Conservation (phyloP, 768 basidiomycete genomes). For the Neoboletus subvelutipes region DNA sequence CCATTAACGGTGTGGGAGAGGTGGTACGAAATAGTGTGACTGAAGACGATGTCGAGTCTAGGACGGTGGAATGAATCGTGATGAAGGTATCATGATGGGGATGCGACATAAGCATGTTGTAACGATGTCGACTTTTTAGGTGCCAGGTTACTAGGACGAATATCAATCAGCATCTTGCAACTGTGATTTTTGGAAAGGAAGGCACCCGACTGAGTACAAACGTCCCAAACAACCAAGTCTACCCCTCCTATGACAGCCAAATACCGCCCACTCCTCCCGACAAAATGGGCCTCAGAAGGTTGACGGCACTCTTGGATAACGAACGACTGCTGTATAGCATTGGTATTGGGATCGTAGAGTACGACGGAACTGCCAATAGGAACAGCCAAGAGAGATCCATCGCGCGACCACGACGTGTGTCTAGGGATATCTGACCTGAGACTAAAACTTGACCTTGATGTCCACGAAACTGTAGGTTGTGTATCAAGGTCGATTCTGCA, state of each 20-base stretch:
- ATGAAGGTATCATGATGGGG: slow-evolving; percentile 57
- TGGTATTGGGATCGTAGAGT: slow-evolving; percentile 71
- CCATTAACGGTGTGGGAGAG: slow-evolving; percentile 45
- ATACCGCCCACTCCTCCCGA: slow-evolving; percentile 72
- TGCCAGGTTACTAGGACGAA: slow-evolving; percentile 60
- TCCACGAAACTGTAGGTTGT: slow-evolving; percentile 56
- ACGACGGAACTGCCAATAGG: slow-evolving; percentile 64
- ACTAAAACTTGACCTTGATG: slow-evolving; percentile 66
- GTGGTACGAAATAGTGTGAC: slow-evolving; percentile 49
- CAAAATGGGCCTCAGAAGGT: slow-evolving; percentile 54
- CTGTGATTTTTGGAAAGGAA: not conserved
- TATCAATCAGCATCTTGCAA: not conserved
- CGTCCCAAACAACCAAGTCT: slow-evolving; percentile 70
- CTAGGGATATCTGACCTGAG: slow-evolving; percentile 70
- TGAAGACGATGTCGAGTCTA: slow-evolving; percentile 36
- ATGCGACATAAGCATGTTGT: slow-evolving; percentile 54
- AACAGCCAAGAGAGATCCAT: slow-evolving; percentile 82
- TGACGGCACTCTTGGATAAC: slow-evolving; percentile 52
- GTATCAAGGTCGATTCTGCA: not conserved
- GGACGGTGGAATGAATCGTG: slow-evolving; percentile 44
- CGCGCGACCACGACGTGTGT: slow-evolving; percentile 75
- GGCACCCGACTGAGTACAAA: slow-evolving; percentile 60
- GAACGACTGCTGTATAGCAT: slow-evolving; percentile 57
- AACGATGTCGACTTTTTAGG: slow-evolving; percentile 36
- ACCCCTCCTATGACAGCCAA: slow-evolving; percentile 51